Percentiles rank a stretch among this genome's conserved stretches.
Evolutionary conservation across 176 grass and related monocot species (phyloP).

Genomic region (Carex cristatella): DNA sequence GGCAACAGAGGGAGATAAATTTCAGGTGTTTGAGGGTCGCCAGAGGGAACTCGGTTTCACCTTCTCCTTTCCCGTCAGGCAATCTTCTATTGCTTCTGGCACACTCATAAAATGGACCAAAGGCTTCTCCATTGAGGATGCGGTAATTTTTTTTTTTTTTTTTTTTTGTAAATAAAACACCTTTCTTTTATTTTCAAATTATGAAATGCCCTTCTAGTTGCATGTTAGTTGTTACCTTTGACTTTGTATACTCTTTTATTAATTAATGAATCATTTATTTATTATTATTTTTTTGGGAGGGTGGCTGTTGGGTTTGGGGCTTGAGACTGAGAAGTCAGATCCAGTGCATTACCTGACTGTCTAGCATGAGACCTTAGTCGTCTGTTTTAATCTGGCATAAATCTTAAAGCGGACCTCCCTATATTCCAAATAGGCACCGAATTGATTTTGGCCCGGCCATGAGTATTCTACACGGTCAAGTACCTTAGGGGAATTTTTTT

Average conservation of each 20-base stretch:
- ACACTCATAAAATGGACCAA: constrained; percentile 93
- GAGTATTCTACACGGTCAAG: no score
- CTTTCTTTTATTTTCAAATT: neutral
- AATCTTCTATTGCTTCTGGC: constrained; percentile 54
- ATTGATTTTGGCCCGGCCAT: no score
- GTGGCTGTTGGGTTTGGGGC: neutral
- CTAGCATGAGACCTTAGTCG: no score
- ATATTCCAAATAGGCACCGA: no score
- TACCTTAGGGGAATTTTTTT: no score
- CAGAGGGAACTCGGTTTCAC: constrained; percentile 73
- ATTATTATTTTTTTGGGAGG: neutral
- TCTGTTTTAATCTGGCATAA: no score
- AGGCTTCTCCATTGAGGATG: constrained; percentile 73
- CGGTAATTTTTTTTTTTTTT: constrained; percentile 33
- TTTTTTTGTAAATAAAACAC: neutral
- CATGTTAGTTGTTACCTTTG: neutral
- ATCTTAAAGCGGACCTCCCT: no score
- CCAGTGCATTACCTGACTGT: no score
- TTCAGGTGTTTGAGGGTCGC: constrained; percentile 24
- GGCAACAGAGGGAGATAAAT: constrained; percentile 40
- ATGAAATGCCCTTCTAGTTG: neutral
- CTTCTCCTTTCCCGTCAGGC: constrained; percentile 92
- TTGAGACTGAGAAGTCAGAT: no score
- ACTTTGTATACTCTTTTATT: neutral
- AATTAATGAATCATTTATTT: no score